These are phyloP conservation scores for Lodderomyces margitis DNA, from an alignment of 1,139 yeast genomes.

Conservation along the genomic window DNA sequence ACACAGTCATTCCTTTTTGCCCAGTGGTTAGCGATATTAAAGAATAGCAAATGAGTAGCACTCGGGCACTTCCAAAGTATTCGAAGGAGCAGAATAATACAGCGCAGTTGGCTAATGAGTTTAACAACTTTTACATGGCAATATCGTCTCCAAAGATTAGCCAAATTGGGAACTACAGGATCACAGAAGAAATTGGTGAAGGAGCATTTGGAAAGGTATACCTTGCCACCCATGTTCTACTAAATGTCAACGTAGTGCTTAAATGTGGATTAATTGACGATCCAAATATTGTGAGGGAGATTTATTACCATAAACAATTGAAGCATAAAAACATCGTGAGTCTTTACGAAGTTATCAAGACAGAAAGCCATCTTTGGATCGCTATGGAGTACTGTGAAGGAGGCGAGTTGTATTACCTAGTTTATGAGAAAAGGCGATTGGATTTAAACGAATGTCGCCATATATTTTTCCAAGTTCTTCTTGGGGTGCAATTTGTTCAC, in stretches of 20 bases:
- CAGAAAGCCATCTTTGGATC: slow-evolving; percentile 81
- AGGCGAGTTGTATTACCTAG: slow-evolving; percentile 76
- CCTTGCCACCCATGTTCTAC: slow-evolving; percentile 71
- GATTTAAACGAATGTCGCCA: slow-evolving; percentile 53
- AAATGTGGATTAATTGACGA: slow-evolving; percentile 83
- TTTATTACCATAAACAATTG: slow-evolving; percentile 82
- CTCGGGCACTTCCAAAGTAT: not conserved
- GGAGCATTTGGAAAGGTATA: slow-evolving; percentile 93
- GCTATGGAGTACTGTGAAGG: slow-evolving; percentile 90
- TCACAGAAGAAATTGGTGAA: slow-evolving; percentile 74
- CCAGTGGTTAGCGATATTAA: not conserved
- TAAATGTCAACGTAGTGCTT: slow-evolving; percentile 75
- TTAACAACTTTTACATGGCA: slow-evolving; percentile 58
- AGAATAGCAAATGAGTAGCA: not conserved
- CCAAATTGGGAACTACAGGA: slow-evolving; percentile 75
- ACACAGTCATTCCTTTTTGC: not conserved
- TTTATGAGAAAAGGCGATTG: slow-evolving; percentile 57
- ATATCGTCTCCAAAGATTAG: slow-evolving; percentile 51
- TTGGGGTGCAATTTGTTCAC: slow-evolving; percentile 86
- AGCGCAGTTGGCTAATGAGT: slow-evolving; percentile 59
- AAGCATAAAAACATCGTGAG: slow-evolving; percentile 82
- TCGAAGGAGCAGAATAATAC: slow-evolving; percentile 21
- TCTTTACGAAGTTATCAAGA: slow-evolving; percentile 79
- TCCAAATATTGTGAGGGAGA: slow-evolving; percentile 89
- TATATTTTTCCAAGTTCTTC: slow-evolving; percentile 73